phyloP scores from a whole-genome alignment of 306 rosid species.

The Crotalaria pallida region DNA sequence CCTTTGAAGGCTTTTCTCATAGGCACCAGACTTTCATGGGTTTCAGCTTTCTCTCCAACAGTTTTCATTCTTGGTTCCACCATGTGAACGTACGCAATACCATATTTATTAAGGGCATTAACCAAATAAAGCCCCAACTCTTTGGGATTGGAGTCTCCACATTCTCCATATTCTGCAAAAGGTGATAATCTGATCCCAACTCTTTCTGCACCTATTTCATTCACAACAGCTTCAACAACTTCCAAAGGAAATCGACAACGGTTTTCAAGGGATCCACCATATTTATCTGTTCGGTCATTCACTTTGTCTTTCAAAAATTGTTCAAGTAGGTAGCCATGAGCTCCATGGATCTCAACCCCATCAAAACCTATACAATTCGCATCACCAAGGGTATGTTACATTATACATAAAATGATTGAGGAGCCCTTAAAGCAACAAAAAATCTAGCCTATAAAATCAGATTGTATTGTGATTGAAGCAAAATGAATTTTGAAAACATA shows the following conservation, averaged over 20 bases:
- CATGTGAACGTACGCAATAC: conserved; percentile 55
- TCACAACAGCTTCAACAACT: conserved; percentile 41
- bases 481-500: background rate
- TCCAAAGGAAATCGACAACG: conserved; percentile 53
- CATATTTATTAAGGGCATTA: conserved; percentile 41
- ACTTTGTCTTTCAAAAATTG: conserved; percentile 61
- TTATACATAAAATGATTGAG: background rate
- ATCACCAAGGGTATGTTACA: background rate
- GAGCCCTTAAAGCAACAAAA: background rate
- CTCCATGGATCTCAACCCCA: conserved; percentile 71
- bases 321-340: conserved; percentile 59
- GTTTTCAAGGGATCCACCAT: conserved; percentile 71
- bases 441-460: background rate
- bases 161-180: conserved; percentile 38
- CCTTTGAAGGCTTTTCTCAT: conserved; percentile 65
- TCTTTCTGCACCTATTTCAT: conserved; percentile 56
- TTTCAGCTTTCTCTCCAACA: conserved; percentile 1
- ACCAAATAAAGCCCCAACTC: conserved; percentile 43
- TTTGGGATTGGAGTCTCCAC: conserved; percentile 50
- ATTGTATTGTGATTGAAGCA: background rate
- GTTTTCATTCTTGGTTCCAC: conserved; percentile 58
- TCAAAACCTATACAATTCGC: conserved; percentile 54
- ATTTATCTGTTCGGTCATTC: conserved; percentile 57
- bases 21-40: conserved; percentile 32
- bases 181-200: conserved; percentile 68